Base-by-base conservation (phyloP, 208 protist species). In the Hexamita inflata region DNA sequence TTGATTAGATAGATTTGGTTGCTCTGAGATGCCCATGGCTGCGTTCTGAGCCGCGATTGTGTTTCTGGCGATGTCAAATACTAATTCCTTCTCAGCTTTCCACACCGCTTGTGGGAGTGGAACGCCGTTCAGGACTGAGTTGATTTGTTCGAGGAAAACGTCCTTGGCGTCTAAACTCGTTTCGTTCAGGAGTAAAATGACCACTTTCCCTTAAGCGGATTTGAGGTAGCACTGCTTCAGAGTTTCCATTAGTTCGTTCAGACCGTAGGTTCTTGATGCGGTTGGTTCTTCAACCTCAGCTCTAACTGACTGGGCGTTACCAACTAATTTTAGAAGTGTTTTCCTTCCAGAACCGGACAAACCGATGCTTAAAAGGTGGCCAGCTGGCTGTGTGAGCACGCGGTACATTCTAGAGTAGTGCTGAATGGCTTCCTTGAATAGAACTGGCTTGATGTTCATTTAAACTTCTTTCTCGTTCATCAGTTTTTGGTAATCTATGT, bases 81-180 rank as follows among this genome's bases (percentile, higher is more conserved):
- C 83, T 7, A 86, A 81, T 40, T 96, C 92, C 83, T 94, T 94
- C 80, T 98, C 95, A 61, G 95, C 89, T 28, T 85, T 80, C 83
- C 94, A 98, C 24, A 98, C 85, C 9, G 32, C 15, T 24, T 92
- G 92, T 15, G 94, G 94, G 58, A 98, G 93, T 84, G 96, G 93
- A 61, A 94, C 94, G 26, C 89, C 90, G 73, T 94, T 95, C 0
- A 98, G 86, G 85, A 98, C 93, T 86, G 95, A 96, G 87, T 98
- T 98, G 83, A 98, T 94, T 49, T 95, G 84, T 86, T 98, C 94
- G 13, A 98, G 84, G 81, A 98, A 98, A 42, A 90, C 87, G 78
- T 97, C 93, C 73, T 95, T 11, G 9, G 64, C 82, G 77, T 93
- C 94, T 34, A 98, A 91, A 78, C 98, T 93, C 35, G 85, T 87